phyloP scores from a whole-genome alignment of 2,329 filamentous ascomycete species.

The Beauveria sp. region DNA sequence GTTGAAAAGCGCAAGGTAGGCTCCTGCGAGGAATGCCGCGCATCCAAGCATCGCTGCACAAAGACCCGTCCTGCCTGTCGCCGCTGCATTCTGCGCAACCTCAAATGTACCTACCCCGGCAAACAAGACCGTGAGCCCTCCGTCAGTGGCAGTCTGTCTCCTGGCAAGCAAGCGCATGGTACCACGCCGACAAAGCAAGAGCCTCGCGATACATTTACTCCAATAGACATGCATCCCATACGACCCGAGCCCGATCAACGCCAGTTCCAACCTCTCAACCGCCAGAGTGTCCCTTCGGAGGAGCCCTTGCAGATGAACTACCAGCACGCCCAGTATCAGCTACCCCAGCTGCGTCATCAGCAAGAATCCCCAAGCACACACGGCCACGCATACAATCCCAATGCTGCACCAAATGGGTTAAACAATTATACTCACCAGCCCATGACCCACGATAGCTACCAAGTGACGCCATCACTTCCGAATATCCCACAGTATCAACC shows the following conservation, averaged over 20 bases:
- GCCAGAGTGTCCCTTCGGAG: neutral
- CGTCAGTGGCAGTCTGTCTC: conserved; percentile 4
- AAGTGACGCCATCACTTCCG: neutral
- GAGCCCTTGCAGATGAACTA: conserved; percentile 1
- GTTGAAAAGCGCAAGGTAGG: conserved; percentile 22
- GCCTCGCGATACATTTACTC: neutral
- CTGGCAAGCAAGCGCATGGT: neutral
- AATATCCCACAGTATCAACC: conserved; percentile 3
- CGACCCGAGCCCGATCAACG: conserved; percentile 5
- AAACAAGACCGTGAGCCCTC: conserved; percentile 12
- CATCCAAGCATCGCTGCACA: conserved; percentile 20
- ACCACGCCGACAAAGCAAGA: conserved; percentile 3
- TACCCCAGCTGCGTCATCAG: conserved; percentile 5
- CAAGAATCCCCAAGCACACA: neutral
- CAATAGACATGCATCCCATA: conserved; percentile 6
- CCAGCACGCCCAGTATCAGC: neutral
- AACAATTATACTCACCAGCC: neutral
- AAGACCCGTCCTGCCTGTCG: conserved; percentile 20
- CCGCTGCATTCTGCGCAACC: conserved; percentile 18
- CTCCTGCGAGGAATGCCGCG: conserved; percentile 21
- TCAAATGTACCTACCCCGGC: conserved; percentile 16
- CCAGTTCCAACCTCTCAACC: conserved; percentile 10
- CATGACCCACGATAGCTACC: neutral
- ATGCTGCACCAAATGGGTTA: neutral
- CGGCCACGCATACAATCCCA: neutral